Evolutionary conservation across 257 asterid genomes (phyloP).

Genomic region (Catharanthus roseus): DNA sequence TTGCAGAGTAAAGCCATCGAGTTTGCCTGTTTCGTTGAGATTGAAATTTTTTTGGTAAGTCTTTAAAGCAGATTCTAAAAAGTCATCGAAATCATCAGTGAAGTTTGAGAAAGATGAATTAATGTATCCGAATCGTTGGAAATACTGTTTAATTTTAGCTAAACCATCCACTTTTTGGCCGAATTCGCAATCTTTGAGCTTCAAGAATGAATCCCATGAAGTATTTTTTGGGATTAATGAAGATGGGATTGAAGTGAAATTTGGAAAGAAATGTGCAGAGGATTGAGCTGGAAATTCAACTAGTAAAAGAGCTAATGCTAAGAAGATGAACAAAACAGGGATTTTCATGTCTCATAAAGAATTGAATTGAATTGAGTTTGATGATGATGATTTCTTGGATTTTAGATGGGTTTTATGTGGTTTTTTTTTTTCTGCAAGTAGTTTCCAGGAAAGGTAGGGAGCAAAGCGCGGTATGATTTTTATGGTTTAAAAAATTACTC

Average conservation of each 20-base stretch:
- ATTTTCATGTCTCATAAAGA: conserved; percentile 21
- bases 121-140: conserved; percentile 66
- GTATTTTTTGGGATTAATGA: conserved; percentile 41
- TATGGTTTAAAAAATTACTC: too few relatives aligned
- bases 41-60: conserved; percentile 70
- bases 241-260: conserved; percentile 45
- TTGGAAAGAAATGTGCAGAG: conserved; percentile 58
- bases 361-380: not conserved
- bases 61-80: conserved; percentile 48
- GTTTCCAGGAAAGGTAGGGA: conserved; percentile 2
- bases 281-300: conserved; percentile 18
- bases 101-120: conserved; percentile 33
- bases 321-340: conserved; percentile 1
- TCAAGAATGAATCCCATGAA: conserved; percentile 49
- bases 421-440: not conserved
- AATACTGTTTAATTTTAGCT: conserved; percentile 49
- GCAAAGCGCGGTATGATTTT: too few relatives aligned
- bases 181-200: conserved; percentile 43
- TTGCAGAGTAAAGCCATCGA: conserved; percentile 43
- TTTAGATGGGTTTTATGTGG: too few relatives aligned
- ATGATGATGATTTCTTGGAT: not conserved
- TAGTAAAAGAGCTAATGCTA: conserved; percentile 6
- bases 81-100: conserved; percentile 61
- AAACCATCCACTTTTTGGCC: conserved; percentile 50
- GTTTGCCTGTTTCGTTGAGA: conserved; percentile 54